These are phyloP conservation scores for Berberis vulgaris DNA, from an alignment of 164 flowering plant species.

Conservation along the genomic window DNA sequence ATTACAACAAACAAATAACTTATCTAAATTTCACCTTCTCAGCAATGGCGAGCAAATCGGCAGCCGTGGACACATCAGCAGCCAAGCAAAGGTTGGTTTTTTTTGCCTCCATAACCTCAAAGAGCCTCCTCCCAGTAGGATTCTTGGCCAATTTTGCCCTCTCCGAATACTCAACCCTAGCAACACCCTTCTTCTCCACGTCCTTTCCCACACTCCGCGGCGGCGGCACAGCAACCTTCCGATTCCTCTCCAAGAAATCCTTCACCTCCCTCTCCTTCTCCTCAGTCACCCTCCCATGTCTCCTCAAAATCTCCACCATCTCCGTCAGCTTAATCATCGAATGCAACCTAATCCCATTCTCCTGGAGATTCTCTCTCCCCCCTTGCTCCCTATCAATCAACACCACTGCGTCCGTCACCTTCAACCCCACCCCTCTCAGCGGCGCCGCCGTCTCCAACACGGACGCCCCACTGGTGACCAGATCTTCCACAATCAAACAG, in stretches of 20 bases:
- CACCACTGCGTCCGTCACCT: conserved; percentile 82
- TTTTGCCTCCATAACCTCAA: conserved; percentile 74
- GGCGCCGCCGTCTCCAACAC: conserved; percentile 90
- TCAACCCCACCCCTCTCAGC: conserved; percentile 59
- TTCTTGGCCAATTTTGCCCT: conserved; percentile 65
- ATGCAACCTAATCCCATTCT: conserved; percentile 63
- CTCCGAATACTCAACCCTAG: conserved; percentile 39
- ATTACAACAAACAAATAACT: too few species aligned
- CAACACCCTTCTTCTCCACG: neutral
- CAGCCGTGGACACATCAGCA: conserved; percentile 78
- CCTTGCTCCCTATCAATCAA: conserved; percentile 90
- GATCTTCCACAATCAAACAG: conserved; percentile 71
- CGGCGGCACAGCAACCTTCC: conserved; percentile 44
- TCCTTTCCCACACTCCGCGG: neutral
- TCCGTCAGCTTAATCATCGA: conserved; percentile 62
- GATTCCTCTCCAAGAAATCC: conserved; percentile 65
- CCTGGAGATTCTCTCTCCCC: conserved; percentile 77
- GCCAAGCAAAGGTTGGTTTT: conserved; percentile 83
- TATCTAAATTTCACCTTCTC: conserved; percentile 39
- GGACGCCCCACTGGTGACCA: conserved; percentile 91
- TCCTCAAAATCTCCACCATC: conserved; percentile 65
- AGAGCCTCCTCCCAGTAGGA: conserved; percentile 68
- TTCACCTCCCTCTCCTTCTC: conserved; percentile 42
- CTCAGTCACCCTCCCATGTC: conserved; percentile 60
- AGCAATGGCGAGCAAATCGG: conserved; percentile 65